Evolutionary conservation across 768 basidiomycete species (phyloP).

Genomic region (Pholiota molesta): DNA sequence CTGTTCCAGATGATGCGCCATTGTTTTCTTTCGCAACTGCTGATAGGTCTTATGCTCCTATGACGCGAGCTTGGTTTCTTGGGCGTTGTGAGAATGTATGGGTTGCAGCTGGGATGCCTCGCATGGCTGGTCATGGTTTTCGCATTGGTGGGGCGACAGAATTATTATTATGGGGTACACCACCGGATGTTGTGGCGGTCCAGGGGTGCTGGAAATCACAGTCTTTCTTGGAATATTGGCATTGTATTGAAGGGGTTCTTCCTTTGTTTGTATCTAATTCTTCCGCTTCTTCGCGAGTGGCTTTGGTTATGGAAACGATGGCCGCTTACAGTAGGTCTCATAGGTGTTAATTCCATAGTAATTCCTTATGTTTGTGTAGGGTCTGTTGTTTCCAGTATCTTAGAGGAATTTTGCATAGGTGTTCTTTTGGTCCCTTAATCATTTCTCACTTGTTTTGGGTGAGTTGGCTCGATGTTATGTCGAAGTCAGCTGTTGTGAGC

Average conservation of each 20-base stretch:
- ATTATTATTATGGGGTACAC: constrained; percentile 24
- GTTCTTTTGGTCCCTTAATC: no score
- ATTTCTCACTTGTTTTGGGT: no score
- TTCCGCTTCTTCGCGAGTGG: not conserved
- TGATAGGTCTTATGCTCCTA: not conserved
- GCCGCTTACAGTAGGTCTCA: no score
- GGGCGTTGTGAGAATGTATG: constrained; percentile 16
- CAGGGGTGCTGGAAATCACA: constrained; percentile 36
- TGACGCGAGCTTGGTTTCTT: not conserved
- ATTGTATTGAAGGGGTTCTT: constrained; percentile 12
- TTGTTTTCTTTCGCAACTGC: constrained; percentile 24
- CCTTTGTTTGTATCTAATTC: constrained; percentile 14
- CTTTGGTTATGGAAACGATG: no score
- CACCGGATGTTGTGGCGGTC: constrained; percentile 34
- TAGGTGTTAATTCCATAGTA: no score
- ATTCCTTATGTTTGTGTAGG: no score
- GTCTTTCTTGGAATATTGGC: constrained; percentile 25
- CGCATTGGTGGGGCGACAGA: constrained; percentile 28
- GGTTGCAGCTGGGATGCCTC: not conserved
- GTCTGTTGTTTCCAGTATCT: no score
- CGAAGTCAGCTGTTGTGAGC: no score
- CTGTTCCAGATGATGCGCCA: constrained; percentile 17
- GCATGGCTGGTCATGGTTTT: constrained; percentile 23
- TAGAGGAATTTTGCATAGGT: no score
- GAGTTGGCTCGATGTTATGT: no score